Evolutionary conservation across 495 filamentous ascomycete genomes (phyloP).

Genomic region (Neurospora discreta): DNA sequence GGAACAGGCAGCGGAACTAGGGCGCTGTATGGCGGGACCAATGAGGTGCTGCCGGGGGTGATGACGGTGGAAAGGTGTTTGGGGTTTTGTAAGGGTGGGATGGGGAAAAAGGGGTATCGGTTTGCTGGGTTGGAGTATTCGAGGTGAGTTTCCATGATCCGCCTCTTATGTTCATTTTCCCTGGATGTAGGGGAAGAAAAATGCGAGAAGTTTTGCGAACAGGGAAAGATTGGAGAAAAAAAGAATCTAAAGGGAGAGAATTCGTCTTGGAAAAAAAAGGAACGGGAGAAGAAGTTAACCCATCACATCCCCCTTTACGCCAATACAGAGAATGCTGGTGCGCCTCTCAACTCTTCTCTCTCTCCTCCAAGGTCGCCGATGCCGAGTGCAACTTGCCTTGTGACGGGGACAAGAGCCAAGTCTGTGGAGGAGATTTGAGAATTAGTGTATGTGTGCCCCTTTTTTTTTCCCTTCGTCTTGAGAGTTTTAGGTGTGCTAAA

Average conservation of each 20-base stretch:
- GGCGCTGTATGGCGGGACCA: slow-evolving; percentile 25
- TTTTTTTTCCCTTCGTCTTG: too few species aligned
- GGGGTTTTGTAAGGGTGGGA: slow-evolving; percentile 24
- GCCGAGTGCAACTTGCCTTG: slow-evolving; percentile 31
- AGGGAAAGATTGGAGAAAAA: too few species aligned
- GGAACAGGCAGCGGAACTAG: slow-evolving; percentile 13
- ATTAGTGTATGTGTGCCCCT: slow-evolving; percentile 16
- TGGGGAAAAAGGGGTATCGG: slow-evolving; percentile 9
- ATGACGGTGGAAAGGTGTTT: slow-evolving; percentile 36
- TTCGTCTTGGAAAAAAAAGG: too few species aligned
- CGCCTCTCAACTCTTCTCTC: slow-evolving; percentile 21
- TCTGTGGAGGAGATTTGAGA: slow-evolving; percentile 34
- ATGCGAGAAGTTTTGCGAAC: too few species aligned
- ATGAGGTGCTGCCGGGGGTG: slow-evolving; percentile 13
- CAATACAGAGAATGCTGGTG: slow-evolving; percentile 40
- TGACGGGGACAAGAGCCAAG: slow-evolving; percentile 29
- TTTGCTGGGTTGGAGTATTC: slow-evolving; percentile 40
- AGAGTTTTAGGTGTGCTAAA: neutral
- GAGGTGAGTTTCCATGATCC: slow-evolving; percentile 16
- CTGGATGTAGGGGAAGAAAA: too few species aligned
- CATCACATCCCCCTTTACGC: neutral
- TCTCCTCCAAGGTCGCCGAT: slow-evolving; percentile 24
- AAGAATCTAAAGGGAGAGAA: too few species aligned
- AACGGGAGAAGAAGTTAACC: neutral
- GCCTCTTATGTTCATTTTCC: too few species aligned